These are phyloP conservation scores for Lumnitzera littorea DNA, from an alignment of 345 rosid genomes.

Conservation along the genomic window DNA sequence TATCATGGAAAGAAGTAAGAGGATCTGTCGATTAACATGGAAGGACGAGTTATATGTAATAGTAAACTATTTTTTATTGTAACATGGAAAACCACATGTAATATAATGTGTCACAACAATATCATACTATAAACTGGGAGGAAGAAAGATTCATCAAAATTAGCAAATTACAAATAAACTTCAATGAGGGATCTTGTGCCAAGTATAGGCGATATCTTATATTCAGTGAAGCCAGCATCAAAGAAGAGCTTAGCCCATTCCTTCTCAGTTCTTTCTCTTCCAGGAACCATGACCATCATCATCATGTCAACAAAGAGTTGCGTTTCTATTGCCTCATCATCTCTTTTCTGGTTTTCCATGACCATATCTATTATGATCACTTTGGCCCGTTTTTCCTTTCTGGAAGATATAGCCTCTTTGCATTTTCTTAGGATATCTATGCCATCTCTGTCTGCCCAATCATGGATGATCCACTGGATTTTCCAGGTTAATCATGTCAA, in stretches of 20 bases:
- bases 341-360: neutral
- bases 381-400: neutral
- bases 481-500: neutral
- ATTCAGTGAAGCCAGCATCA: conserved; percentile 19
- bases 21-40: no score
- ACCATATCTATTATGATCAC: conserved; percentile 11
- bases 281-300: conserved; percentile 9
- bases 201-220: conserved; percentile 15
- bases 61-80: no score
- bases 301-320: conserved; percentile 15
- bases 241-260: conserved; percentile 26
- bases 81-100: no score
- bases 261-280: conserved; percentile 17
- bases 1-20: no score
- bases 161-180: conserved; percentile 11
- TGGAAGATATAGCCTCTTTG: neutral
- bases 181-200: conserved; percentile 22
- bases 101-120: no score
- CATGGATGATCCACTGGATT: conserved; percentile 4
- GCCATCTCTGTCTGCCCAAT: conserved; percentile 9
- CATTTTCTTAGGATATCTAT: conserved; percentile 13
- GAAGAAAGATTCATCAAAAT: no score
- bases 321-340: neutral
- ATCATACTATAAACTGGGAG: no score
- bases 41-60: no score